Conservation (phyloP, 768 basidiomycete species). For the Mycena chlorophos region DNA sequence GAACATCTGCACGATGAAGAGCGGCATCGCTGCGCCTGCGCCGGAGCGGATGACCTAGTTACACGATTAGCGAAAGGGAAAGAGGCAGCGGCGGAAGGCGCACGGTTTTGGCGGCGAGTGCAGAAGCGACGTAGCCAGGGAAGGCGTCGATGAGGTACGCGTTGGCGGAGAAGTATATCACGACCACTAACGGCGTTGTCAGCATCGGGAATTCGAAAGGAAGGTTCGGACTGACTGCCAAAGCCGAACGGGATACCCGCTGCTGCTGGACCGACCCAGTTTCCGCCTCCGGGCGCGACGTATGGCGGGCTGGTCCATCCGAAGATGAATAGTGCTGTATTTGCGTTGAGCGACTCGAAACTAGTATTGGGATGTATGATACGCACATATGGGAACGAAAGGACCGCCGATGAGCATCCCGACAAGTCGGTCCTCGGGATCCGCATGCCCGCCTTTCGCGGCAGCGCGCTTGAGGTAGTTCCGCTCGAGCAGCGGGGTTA, state of each 20-base stretch:
- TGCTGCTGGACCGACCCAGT: conserved; percentile 38
- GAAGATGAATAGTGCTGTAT: conserved; percentile 41
- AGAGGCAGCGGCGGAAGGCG: conserved; percentile 34
- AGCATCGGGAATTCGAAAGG: neutral
- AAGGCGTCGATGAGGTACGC: conserved; percentile 43
- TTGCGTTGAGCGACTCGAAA: neutral
- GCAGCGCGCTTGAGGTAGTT: conserved; percentile 32
- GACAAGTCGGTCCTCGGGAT: conserved; percentile 42
- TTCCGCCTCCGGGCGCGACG: conserved; percentile 34
- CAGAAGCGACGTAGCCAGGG: conserved; percentile 39
- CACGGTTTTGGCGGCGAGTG: conserved; percentile 41
- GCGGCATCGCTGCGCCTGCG: conserved; percentile 36
- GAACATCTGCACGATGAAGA: conserved; percentile 42
- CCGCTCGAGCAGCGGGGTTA: conserved; percentile 36
- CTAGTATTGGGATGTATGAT: conserved; percentile 15
- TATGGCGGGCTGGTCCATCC: conserved; percentile 42
- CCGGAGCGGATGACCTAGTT: conserved; percentile 33
- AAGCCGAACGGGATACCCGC: conserved; percentile 41
- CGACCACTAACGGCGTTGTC: conserved; percentile 28
- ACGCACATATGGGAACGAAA: conserved; percentile 29
- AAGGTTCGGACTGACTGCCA: conserved; percentile 15
- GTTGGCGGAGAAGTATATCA: conserved; percentile 41
- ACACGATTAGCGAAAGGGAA: conserved; percentile 36
- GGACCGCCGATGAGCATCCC: conserved; percentile 40
- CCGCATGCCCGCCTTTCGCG: conserved; percentile 37